Percentiles rank a stretch among this genome's conserved stretches.
Conservation (phyloP, 257 asterid species). For the Solanum ahanhuiri region DNA sequence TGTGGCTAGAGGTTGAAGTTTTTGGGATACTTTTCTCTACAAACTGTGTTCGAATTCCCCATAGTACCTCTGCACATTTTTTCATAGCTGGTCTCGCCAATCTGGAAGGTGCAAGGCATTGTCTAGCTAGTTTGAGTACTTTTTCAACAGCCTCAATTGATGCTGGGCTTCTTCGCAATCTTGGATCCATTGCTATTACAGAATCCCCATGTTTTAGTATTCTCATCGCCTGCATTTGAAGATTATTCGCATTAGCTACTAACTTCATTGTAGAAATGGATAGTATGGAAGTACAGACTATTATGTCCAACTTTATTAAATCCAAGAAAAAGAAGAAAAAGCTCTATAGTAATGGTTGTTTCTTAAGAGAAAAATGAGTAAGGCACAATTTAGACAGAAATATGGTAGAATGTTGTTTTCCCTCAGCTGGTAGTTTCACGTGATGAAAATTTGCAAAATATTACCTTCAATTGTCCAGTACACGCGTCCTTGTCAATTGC, state of each 20-base stretch:
- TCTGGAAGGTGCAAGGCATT: constrained; percentile 54
- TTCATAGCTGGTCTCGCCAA: constrained; percentile 55
- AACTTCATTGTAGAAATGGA: not conserved
- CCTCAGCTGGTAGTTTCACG: not conserved
- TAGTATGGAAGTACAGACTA: not conserved
- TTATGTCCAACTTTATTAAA: not conserved
- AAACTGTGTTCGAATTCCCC: constrained; percentile 44
- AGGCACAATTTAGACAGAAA: not conserved
- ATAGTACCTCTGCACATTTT: constrained; percentile 49
- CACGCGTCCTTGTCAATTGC: not conserved
- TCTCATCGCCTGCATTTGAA: constrained; percentile 34
- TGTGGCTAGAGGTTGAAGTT: not conserved
- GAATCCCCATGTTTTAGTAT: constrained; percentile 35
- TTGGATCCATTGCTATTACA: constrained; percentile 54
- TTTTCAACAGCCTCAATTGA: constrained; percentile 35
- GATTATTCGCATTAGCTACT: not conserved
- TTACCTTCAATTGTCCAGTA: not conserved
- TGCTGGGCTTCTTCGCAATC: constrained; percentile 33
- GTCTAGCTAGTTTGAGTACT: constrained; percentile 48
- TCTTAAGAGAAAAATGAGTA: not conserved
- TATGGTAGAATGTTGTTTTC: not conserved
- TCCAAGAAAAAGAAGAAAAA: not conserved
- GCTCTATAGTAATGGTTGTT: not conserved
- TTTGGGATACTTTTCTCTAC: constrained; percentile 11
- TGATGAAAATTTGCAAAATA: not conserved